Evolutionary conservation across 2,329 filamentous ascomycete genomes (phyloP).

Genomic region (Trichoderma citrinoviride): DNA sequence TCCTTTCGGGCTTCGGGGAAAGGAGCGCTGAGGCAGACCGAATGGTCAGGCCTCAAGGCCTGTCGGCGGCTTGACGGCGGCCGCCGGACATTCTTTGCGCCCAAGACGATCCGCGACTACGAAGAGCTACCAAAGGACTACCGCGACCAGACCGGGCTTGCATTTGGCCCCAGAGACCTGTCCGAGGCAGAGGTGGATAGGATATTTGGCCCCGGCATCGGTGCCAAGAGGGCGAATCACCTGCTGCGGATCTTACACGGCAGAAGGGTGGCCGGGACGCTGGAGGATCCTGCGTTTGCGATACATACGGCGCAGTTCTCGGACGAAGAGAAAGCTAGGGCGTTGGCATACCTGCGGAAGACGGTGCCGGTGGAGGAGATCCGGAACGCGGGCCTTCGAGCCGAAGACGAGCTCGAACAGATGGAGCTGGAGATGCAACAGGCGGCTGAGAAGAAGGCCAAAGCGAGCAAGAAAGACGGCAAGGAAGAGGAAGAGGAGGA

Average conservation of each 20-base stretch:
- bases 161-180: slow-evolving; percentile 52
- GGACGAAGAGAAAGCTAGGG: slow-evolving; percentile 43
- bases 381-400: slow-evolving; percentile 58
- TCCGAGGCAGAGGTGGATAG: slow-evolving; percentile 44
- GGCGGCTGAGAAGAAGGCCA: slow-evolving; percentile 27
- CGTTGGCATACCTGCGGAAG: slow-evolving; percentile 54
- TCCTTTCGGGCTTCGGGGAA: not conserved
- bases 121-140: slow-evolving; percentile 58
- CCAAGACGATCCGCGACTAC: slow-evolving; percentile 50
- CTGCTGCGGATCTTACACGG: slow-evolving; percentile 60
- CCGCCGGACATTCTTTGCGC: slow-evolving; percentile 37
- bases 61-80: slow-evolving; percentile 24
- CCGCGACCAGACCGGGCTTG: slow-evolving; percentile 53
- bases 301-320: slow-evolving; percentile 48
- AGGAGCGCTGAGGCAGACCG: not conserved
- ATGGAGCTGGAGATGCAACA: slow-evolving; percentile 44
- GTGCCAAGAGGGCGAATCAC: slow-evolving; percentile 47
- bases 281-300: slow-evolving; percentile 55
- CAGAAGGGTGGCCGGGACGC: slow-evolving; percentile 60
- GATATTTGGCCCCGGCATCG: slow-evolving; percentile 52
- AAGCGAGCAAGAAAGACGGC: slow-evolving; percentile 23
- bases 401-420: slow-evolving; percentile 59
- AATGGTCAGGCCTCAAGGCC: slow-evolving; percentile 15
- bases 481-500: slow-evolving; percentile 29
- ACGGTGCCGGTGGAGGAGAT: slow-evolving; percentile 58